Evolutionary conservation across 257 asterid genomes (phyloP).

Genomic region (Cruciata laevipes): DNA sequence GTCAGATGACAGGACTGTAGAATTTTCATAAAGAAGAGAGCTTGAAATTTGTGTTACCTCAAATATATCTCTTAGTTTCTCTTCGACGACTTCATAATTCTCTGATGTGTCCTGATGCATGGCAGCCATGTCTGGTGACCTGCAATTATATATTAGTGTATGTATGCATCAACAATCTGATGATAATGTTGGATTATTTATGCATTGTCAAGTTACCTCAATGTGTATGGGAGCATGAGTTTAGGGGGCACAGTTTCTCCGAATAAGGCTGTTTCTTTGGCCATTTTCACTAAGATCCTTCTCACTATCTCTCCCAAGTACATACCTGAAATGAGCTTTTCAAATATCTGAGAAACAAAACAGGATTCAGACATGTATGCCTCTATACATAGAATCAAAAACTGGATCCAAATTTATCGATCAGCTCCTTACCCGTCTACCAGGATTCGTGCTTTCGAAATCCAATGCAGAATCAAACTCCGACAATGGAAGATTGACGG

Average conservation of each 20-base stretch:
- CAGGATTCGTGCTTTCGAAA: slow-evolving; percentile 52
- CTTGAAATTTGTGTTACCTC: slow-evolving; percentile 30
- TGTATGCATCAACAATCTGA: neutral
- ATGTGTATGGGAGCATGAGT: slow-evolving; percentile 42
- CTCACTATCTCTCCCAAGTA: slow-evolving; percentile 81
- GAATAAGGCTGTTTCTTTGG: slow-evolving; percentile 54
- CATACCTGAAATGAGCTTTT: slow-evolving; percentile 71
- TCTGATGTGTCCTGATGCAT: slow-evolving; percentile 87
- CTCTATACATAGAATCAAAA: neutral
- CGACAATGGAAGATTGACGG: slow-evolving; percentile 59
- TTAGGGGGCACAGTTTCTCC: slow-evolving; percentile 59
- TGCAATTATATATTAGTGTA: slow-evolving; percentile 6
- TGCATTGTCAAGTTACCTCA: slow-evolving; percentile 34
- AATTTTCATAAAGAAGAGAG: too few relatives aligned
- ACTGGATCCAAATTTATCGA: neutral
- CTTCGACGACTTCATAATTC: slow-evolving; percentile 55
- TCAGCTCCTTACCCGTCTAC: slow-evolving; percentile 30
- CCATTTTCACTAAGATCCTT: slow-evolving; percentile 53
- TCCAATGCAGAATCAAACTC: slow-evolving; percentile 55
- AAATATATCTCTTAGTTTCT: slow-evolving; percentile 49
- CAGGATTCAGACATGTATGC: slow-evolving; percentile 11
- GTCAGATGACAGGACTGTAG: too few relatives aligned
- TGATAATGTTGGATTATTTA: neutral
- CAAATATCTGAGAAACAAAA: slow-evolving; percentile 48
- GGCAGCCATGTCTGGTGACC: slow-evolving; percentile 85